A percentile compares a stretch with the other conserved stretches of the same genome.
Evolutionary conservation across 2,329 filamentous ascomycete species (phyloP).

Genomic region (Aspergillus sp.): DNA sequence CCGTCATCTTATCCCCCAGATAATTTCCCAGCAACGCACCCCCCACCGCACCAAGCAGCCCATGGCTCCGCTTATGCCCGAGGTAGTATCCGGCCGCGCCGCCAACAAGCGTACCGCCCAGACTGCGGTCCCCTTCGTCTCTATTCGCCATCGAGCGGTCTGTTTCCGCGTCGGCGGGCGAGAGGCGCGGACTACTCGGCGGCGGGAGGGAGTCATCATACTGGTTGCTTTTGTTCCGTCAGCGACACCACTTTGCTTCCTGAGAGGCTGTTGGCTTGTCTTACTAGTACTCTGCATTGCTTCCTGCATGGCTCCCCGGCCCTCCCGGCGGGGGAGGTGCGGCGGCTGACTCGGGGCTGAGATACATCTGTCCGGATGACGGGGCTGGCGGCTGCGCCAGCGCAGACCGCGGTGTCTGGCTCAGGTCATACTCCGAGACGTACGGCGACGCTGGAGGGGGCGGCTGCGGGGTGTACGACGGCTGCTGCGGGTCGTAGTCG

Average conservation of each 20-base stretch:
- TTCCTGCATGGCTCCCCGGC: slow-evolving; percentile 1
- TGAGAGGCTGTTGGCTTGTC: no score
- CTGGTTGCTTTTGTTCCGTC: not conserved
- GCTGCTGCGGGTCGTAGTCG: slow-evolving; percentile 25
- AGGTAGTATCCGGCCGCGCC: slow-evolving; percentile 56
- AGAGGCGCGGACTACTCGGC: not conserved
- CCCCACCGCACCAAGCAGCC: slow-evolving; percentile 56
- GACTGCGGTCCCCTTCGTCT: slow-evolving; percentile 48
- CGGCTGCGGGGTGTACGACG: slow-evolving; percentile 9
- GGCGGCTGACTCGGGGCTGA: slow-evolving; percentile 2
- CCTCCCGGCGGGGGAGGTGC: no score
- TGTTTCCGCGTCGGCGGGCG: not conserved
- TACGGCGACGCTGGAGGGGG: slow-evolving; percentile 7
- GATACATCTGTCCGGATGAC: slow-evolving; percentile 1
- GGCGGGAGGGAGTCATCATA: not conserved
- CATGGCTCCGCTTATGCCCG: slow-evolving; percentile 57
- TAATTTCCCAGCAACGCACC: slow-evolving; percentile 57
- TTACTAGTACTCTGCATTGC: slow-evolving; percentile 21
- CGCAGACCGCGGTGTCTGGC: slow-evolving; percentile 3
- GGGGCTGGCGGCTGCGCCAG: slow-evolving; percentile 7
- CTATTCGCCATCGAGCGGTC: slow-evolving; percentile 1
- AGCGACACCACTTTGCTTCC: no score
- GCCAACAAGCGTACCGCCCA: slow-evolving; percentile 56
- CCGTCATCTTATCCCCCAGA: slow-evolving; percentile 54
- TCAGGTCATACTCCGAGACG: slow-evolving; percentile 10